Evolutionary conservation across 371 early-diverging fungal species (phyloP).

Genomic region (Syncephalastrum monosporum): DNA sequence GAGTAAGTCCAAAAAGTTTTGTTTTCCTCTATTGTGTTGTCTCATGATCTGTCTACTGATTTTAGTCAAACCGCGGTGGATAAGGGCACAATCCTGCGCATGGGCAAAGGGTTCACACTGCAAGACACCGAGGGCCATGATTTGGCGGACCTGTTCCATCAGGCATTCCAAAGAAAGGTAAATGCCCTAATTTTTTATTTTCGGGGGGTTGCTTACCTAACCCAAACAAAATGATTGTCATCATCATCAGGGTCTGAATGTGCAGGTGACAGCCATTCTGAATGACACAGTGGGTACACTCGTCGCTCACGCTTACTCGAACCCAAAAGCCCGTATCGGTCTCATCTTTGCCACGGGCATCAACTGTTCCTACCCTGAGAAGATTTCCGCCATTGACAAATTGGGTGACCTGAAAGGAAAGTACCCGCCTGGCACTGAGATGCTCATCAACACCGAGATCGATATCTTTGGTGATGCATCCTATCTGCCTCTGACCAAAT

Average conservation of each 20-base stretch:
- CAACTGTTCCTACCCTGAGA: conserved; percentile 65
- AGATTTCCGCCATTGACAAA: conserved; percentile 20
- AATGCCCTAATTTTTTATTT: neutral
- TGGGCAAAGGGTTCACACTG: conserved; percentile 91
- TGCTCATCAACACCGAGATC: conserved; percentile 87
- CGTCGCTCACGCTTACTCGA: conserved; percentile 76
- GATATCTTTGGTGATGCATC: conserved; percentile 67
- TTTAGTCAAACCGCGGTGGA: conserved; percentile 73
- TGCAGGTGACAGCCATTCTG: conserved; percentile 76
- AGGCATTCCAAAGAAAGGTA: conserved; percentile 72
- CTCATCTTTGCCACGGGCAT: conserved; percentile 91
- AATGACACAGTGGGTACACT: conserved; percentile 93
- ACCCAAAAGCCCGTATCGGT: conserved; percentile 74
- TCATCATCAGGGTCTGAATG: conserved; percentile 48
- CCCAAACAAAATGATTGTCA: neutral
- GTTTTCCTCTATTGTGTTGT: neutral
- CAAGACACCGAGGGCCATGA: conserved; percentile 79
- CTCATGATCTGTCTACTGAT: conserved; percentile 5
- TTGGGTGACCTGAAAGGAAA: conserved; percentile 59
- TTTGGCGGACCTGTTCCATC: conserved; percentile 74
- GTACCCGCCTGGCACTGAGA: conserved; percentile 47
- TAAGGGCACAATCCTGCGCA: conserved; percentile 73
- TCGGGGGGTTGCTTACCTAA: neutral
- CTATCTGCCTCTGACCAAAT: conserved; percentile 77
- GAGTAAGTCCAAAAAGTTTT: conserved; percentile 27